Base-by-base conservation (phyloP, 2,329 filamentous ascomycete species). In the Microdochium nivale region DNA sequence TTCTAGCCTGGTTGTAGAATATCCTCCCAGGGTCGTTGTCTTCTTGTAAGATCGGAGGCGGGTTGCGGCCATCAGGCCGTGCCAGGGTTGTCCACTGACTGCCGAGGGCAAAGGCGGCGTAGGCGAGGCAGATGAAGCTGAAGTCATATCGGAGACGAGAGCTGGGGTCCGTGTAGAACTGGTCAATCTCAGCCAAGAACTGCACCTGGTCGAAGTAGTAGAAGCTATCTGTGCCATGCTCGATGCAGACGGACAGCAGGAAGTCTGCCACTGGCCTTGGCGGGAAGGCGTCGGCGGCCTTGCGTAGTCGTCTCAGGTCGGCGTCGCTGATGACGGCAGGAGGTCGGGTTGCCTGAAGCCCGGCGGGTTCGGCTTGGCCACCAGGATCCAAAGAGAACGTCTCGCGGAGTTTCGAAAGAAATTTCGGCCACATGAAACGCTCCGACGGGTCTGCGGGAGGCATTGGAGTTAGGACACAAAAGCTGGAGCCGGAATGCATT, bases 61-160 rank as follows among this genome's bases (percentile, higher is more conserved):
- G 7, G 10, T 10, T 47, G 21, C 21, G 54, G 47, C 19, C 54
- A 3, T 60, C 58, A 1, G 63, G 62, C 44, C 55, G 58, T 32
- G 63, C 63, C 5, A 69, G 52, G 0, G 59, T 56, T 1, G 65
- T 65, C 62, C 65, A 68, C 27, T 69, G 67, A 30, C 66, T 67
- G 0, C 65, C 65, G 5, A 68, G 52, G 0, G 65, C 66, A 48
- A 62, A 59, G 8, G 56, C 54, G 2, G 61, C 61, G 23, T 64
- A 55, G 0, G 57, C 54, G 3, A 64, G 57, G 30, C 62, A 63
- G 5, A 65, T 53, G 24, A 65, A 65, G 19, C 57, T 57, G 1
- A 52, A 33, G 40, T 65, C 63, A 0, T 52, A 52, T 9, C 62
- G 48, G 2, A 65, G 21, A 11, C 48, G 49, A 2, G 58, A 62